Conservation (phyloP, 1,284 basidiomycete species). For the Gymnopus androsaceus region DNA sequence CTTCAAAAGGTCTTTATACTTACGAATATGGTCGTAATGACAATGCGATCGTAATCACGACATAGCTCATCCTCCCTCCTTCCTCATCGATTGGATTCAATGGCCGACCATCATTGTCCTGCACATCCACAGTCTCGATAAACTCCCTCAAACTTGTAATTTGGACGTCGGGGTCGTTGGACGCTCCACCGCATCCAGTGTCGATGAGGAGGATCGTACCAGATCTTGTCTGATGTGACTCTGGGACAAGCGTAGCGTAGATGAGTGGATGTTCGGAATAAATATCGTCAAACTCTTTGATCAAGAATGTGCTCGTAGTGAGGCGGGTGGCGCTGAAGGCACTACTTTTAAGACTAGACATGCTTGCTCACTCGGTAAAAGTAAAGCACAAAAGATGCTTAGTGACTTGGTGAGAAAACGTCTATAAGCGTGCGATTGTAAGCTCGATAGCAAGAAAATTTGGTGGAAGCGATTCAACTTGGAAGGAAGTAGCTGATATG, state of each 20-base stretch:
- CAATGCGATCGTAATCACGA: conserved; percentile 54
- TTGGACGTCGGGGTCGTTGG: conserved; percentile 38
- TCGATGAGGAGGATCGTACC: conserved; percentile 50
- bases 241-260: conserved; percentile 47
- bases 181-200: conserved; percentile 54
- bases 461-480: no score
- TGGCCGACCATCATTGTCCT: conserved; percentile 43
- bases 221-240: conserved; percentile 8
- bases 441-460: no score
- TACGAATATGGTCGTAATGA: conserved; percentile 61
- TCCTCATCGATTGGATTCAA: conserved; percentile 41
- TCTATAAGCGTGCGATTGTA: no score
- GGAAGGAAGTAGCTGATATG: no score
- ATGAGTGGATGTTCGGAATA: conserved; percentile 56
- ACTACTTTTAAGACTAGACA: not conserved
- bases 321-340: conserved; percentile 49
- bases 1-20: conserved; percentile 19
- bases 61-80: conserved; percentile 37
- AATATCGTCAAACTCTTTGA: conserved; percentile 53
- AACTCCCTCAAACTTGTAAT: conserved; percentile 49
- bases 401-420: no score
- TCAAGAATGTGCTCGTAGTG: conserved; percentile 47
- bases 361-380: not conserved
- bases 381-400: no score
- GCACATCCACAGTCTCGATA: conserved; percentile 46